Conservation (phyloP, 257 asterid species). For the Craterostigma plantagineum region DNA sequence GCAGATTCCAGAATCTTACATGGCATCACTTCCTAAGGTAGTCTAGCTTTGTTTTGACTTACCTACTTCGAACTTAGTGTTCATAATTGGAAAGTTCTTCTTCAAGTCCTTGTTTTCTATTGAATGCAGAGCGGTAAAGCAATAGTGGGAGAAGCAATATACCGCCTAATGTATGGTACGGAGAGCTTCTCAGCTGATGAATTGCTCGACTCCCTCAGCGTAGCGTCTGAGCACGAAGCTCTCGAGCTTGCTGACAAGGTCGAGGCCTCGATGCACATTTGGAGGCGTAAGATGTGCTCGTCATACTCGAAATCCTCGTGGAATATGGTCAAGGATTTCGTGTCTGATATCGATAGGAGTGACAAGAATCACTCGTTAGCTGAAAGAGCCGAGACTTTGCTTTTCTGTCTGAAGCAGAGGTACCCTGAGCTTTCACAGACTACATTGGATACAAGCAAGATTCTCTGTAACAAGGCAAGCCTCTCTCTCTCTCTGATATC, state of each 20-base stretch:
- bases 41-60: background rate
- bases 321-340: conserved; percentile 60
- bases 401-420: conserved; percentile 68
- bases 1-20: conserved; percentile 71
- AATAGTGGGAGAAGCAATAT: conserved; percentile 60
- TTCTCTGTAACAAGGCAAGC: conserved; percentile 60
- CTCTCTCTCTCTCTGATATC: background rate
- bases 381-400: conserved; percentile 47
- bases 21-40: conserved; percentile 84
- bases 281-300: conserved; percentile 58
- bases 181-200: conserved; percentile 49
- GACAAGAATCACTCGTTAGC: conserved; percentile 65
- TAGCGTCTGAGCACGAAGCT: conserved; percentile 72
- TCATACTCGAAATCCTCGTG: conserved; percentile 71
- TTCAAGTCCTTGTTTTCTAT: background rate
- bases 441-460: conserved; percentile 68
- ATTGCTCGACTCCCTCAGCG: conserved; percentile 38
- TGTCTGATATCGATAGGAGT: conserved; percentile 50
- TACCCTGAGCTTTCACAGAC: conserved; percentile 82
- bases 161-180: conserved; percentile 41
- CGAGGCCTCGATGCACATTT: conserved; percentile 71
- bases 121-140: conserved; percentile 63
- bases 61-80: background rate
- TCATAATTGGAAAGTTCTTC: background rate
- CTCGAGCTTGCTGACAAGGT: conserved; percentile 74